Percentiles rank a stretch among this genome's conserved stretches.
Conservation (phyloP, 257 asterid genomes). For the Ehretia macrophylla region DNA sequence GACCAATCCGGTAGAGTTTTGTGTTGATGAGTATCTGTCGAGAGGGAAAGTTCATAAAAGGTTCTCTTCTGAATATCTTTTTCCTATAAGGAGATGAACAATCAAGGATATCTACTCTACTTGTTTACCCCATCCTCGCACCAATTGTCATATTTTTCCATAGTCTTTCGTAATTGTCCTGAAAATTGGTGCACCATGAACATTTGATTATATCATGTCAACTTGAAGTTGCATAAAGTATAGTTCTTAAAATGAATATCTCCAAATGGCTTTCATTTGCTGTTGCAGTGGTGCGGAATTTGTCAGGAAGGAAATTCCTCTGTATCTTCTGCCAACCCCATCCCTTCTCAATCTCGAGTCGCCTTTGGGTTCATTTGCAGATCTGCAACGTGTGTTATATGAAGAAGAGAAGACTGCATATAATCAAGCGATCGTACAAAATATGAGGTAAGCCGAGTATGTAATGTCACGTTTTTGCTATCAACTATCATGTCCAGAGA, state of each 20-base stretch:
- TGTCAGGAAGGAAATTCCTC: conserved; percentile 90
- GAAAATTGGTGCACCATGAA: no score
- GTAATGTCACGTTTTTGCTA: neutral
- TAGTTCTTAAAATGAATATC: conserved; percentile 2
- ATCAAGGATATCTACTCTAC: no score
- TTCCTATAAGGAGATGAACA: no score
- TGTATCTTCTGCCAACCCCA: conserved; percentile 64
- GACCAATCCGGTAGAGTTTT: no score
- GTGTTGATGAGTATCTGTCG: no score
- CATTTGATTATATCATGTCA: no score
- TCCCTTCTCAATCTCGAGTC: conserved; percentile 66
- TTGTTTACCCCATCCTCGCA: no score
- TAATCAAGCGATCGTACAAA: conserved; percentile 67
- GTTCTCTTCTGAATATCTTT: no score
- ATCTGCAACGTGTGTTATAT: conserved; percentile 73
- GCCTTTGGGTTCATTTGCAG: conserved; percentile 67
- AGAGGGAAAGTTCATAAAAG: no score
- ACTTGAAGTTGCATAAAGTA: no score
- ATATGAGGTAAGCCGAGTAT: conserved; percentile 44
- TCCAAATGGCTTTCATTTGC: conserved; percentile 21
- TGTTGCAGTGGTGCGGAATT: conserved; percentile 88
- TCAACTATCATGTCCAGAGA: neutral
- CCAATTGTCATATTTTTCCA: no score
- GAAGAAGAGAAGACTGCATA: conserved; percentile 93
- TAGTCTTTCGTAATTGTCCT: no score